Conservation (phyloP, 805 yeast species). For the Yamadazyma olivae region DNA sequence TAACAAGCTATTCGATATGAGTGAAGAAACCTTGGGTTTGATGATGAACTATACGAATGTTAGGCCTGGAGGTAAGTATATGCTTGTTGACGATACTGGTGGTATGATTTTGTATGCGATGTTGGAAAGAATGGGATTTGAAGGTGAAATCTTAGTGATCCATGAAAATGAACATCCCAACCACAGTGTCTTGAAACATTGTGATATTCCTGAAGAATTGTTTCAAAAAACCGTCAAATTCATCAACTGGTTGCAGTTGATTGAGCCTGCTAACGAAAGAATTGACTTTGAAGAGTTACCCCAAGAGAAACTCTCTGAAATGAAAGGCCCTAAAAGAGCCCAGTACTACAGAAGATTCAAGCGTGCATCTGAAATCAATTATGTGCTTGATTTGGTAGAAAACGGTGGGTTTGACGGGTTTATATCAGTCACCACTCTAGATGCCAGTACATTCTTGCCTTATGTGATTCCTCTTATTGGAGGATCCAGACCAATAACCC, state of each 20-base stretch:
- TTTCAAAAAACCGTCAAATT: conserved; percentile 59
- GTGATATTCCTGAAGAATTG: conserved; percentile 57
- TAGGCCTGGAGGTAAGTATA: conserved; percentile 84
- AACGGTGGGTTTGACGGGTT: conserved; percentile 69
- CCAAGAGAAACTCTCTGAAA: conserved; percentile 49
- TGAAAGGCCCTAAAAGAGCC: conserved; percentile 58
- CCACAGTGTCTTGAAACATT: conserved; percentile 61
- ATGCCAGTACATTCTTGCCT: conserved; percentile 63
- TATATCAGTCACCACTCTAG: conserved; percentile 68
- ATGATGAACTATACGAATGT: conserved; percentile 77
- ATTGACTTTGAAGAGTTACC: conserved; percentile 46
- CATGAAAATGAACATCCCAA: conserved; percentile 96
- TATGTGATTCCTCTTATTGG: conserved; percentile 60
- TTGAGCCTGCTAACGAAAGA: conserved; percentile 67
- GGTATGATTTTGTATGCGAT: conserved; percentile 83
- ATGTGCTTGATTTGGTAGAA: conserved; percentile 48
- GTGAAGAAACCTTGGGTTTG: conserved; percentile 80
- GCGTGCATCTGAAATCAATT: conserved; percentile 50
- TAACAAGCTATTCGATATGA: conserved; percentile 69
- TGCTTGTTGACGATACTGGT: conserved; percentile 91
- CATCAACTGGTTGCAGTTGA: conserved; percentile 73
- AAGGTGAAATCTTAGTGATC: conserved; percentile 60
- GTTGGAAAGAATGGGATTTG: conserved; percentile 87
- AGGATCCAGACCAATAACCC: conserved; percentile 85
- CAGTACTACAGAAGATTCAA: conserved; percentile 66